phyloP scores from a whole-genome alignment of 495 filamentous ascomycete species.

The Venustampulla echinocandica region DNA sequence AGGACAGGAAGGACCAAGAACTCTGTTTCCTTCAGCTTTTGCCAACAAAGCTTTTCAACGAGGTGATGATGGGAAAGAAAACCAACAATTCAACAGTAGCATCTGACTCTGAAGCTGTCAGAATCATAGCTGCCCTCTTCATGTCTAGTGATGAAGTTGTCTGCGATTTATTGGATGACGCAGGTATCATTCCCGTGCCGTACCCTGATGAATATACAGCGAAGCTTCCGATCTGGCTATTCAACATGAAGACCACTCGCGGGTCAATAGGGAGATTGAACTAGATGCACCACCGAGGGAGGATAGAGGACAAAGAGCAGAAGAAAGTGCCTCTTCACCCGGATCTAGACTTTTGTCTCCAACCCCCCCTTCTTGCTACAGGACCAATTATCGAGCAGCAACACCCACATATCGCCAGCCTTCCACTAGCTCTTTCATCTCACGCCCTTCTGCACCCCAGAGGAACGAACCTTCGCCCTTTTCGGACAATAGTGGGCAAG shows the following conservation, averaged over 20 bases:
- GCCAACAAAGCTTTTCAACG: not conserved
- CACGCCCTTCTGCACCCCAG: too few relatives aligned
- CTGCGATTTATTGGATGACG: not conserved
- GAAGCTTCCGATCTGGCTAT: not conserved
- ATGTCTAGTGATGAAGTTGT: not conserved
- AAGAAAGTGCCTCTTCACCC: not conserved
- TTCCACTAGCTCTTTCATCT: not conserved
- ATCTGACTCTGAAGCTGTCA: not conserved
- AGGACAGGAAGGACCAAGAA: not conserved
- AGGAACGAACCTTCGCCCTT: not conserved
- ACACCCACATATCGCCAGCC: too few relatives aligned
- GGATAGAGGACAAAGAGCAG: not conserved
- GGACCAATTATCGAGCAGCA: too few relatives aligned
- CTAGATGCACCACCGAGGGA: not conserved
- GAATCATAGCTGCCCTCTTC: not conserved
- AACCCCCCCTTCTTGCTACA: too few relatives aligned
- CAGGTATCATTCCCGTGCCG: not conserved
- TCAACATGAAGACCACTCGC: not conserved
- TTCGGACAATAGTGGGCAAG: not conserved
- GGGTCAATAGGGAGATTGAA: not conserved
- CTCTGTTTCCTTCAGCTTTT: not conserved
- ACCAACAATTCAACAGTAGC: not conserved
- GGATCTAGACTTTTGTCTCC: not conserved
- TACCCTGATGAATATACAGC: not conserved
- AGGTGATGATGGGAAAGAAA: not conserved